Base-by-base conservation (phyloP, 371 early-diverging fungal genomes). In the Saksenaea oblongispora region DNA sequence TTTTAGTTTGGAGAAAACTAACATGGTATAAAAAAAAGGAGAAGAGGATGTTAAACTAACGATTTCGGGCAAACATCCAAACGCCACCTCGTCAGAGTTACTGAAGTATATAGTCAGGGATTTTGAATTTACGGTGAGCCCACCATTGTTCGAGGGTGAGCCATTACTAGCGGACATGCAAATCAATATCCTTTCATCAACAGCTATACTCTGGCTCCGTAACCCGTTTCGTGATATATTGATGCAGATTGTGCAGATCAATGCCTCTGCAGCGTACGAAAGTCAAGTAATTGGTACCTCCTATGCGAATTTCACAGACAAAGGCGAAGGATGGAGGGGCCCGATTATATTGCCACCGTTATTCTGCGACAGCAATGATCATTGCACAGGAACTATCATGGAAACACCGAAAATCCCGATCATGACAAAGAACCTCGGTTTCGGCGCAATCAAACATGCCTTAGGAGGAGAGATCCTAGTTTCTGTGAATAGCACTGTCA, bases 121-220 rank as follows among this genome's bases (percentile, higher is more conserved):
- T 11, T 53, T 82, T 35, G 58, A 37, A 28, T 82, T 82, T 54
- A 53, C 58, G 15, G 70, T 77, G 5, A 63, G 59, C 3, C 65
- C 72, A 13, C 82, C 82, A 51, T 64, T 51, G 3, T 72, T 82
- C 42, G 63, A 68, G 39, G 69, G 71, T 27, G 59, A 56, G 5
- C 69, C 82, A 5, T 24, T 82, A 15, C 47, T 82, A 41, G 67
- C 69, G 22, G 75, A 75, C 17, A 71, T 75, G 54, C 75, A 72
- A 53, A 69, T 82, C 68, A 76, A 79, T 34, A 58, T 82, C 1
- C 28, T 79, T 8, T 82, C 82, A 7, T 82, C 82, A 3, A 78
- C 79, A 1, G 71, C 71, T 2, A 54, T 78, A 4, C 60, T 79
- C 39, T 79, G 78, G 62, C 55, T 82, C 13, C 58, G 71, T 18